Conservation (phyloP, 2,329 filamentous ascomycete genomes). For the Onygena corvina region DNA sequence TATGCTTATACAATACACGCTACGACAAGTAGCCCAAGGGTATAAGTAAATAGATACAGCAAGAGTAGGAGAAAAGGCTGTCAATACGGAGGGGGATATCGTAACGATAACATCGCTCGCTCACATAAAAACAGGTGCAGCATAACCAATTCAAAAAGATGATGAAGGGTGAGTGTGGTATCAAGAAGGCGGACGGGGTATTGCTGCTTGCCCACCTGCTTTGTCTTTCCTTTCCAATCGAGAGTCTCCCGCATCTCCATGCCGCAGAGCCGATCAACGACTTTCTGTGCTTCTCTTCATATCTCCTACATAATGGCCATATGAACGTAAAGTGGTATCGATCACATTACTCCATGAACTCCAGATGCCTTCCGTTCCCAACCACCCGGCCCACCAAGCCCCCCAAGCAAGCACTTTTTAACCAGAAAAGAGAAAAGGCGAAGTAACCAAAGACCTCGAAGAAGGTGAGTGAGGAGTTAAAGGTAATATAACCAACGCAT, state of each 20-base stretch:
- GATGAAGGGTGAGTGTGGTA: no score
- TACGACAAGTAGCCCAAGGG: not conserved
- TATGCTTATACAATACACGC: conserved; percentile 5
- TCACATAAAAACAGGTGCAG: not conserved
- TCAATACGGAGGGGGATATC: not conserved
- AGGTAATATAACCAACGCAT: not conserved
- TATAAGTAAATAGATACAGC: not conserved
- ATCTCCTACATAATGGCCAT: no score
- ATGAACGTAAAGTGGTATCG: not conserved
- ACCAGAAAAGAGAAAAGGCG: not conserved
- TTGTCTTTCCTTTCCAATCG: not conserved
- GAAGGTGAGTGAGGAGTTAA: no score
- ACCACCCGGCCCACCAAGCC: not conserved
- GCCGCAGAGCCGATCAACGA: not conserved
- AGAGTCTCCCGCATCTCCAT: not conserved
- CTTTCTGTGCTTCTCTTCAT: no score
- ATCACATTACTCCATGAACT: not conserved
- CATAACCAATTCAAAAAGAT: not conserved
- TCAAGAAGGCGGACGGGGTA: not conserved
- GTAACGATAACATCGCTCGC: no score
- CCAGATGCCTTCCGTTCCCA: not conserved
- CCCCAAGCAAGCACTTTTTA: not conserved
- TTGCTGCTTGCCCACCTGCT: not conserved
- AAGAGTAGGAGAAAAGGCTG: not conserved
- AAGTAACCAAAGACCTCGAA: not conserved